Conservation (phyloP, 345 rosid species). For the Toxicodendron radicans region DNA sequence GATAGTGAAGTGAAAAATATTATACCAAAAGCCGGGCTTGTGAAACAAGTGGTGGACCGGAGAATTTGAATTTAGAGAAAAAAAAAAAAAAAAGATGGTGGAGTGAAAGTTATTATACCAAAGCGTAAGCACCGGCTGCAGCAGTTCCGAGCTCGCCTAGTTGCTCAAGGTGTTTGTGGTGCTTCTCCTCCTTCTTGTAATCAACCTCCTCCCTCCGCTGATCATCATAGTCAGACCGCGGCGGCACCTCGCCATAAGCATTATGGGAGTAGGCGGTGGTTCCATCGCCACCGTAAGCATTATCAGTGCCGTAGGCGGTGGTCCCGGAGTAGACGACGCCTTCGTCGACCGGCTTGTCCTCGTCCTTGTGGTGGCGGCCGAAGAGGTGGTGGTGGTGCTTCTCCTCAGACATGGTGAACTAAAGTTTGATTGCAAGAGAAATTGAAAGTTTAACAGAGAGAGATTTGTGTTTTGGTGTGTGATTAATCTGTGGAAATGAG, state of each 20-base stretch:
- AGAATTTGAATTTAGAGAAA: too few species aligned
- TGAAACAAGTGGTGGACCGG: too few species aligned
- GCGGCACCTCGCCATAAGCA: neutral
- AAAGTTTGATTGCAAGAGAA: neutral
- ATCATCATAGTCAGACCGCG: neutral
- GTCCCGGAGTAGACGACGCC: neutral
- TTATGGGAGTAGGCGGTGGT: too few species aligned
- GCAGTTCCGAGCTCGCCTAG: constrained; percentile 42
- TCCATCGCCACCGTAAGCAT: too few species aligned
- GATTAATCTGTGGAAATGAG: neutral
- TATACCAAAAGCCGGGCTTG: too few species aligned
- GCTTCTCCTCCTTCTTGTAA: constrained; percentile 59
- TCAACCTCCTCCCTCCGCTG: too few species aligned
- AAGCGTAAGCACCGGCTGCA: constrained; percentile 51
- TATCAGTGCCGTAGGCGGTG: neutral
- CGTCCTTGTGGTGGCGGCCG: constrained; percentile 37
- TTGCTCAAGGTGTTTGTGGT: constrained; percentile 59
- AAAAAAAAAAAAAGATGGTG: neutral
- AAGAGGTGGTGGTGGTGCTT: constrained; percentile 44
- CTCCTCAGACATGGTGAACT: constrained; percentile 42
- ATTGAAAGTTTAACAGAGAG: neutral
- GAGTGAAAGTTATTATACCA: constrained; percentile 35
- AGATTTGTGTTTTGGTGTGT: neutral
- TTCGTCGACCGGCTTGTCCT: constrained; percentile 24
- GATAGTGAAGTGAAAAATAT: neutral